Evolutionary conservation across 2,329 filamentous ascomycete genomes (phyloP).

Genomic region (Cladosporium cucumerinum): DNA sequence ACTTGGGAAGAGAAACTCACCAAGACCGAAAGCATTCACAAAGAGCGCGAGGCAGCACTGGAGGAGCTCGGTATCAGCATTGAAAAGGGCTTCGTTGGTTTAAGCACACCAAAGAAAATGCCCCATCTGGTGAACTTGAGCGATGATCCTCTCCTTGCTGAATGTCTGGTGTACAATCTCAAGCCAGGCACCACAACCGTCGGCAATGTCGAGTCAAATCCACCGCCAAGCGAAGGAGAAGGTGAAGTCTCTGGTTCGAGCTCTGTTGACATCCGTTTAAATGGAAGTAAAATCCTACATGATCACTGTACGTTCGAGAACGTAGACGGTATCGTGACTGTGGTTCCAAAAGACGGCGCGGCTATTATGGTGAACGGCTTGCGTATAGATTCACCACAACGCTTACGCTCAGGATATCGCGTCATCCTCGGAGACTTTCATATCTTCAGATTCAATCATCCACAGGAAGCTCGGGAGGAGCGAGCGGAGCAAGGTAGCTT

Average conservation of each 20-base stretch:
- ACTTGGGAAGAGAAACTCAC: conserved; percentile 96
- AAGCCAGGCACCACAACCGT: conserved; percentile 94
- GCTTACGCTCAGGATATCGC: conserved; percentile 86
- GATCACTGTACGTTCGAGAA: conserved; percentile 96
- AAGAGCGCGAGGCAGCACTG: conserved; percentile 88
- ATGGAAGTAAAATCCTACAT: conserved; percentile 86
- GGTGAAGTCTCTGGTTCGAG: conserved; percentile 1
- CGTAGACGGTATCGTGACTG: conserved; percentile 83
- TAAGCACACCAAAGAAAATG: conserved; percentile 98
- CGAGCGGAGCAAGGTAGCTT: conserved; percentile 72
- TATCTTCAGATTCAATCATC: conserved; percentile 98
- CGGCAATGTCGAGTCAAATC: conserved; percentile 82
- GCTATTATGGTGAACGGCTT: conserved; percentile 98
- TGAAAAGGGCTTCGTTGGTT: conserved; percentile 92
- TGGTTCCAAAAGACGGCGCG: conserved; percentile 85
- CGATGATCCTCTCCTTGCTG: conserved; percentile 74
- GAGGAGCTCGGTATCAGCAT: conserved; percentile 98
- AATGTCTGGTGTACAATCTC: conserved; percentile 96
- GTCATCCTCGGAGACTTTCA: conserved; percentile 98
- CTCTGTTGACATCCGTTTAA: conserved; percentile 82
- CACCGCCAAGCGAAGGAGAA: conserved; percentile 5
- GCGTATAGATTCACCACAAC: conserved; percentile 78
- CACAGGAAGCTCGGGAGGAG: conserved; percentile 90
- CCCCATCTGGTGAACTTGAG: conserved; percentile 97
- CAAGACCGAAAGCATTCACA: conserved; percentile 96